Percentiles rank a stretch among this genome's conserved stretches.
Conservation (phyloP, 2,329 filamentous ascomycete species). For the Exserohilum turcica region DNA sequence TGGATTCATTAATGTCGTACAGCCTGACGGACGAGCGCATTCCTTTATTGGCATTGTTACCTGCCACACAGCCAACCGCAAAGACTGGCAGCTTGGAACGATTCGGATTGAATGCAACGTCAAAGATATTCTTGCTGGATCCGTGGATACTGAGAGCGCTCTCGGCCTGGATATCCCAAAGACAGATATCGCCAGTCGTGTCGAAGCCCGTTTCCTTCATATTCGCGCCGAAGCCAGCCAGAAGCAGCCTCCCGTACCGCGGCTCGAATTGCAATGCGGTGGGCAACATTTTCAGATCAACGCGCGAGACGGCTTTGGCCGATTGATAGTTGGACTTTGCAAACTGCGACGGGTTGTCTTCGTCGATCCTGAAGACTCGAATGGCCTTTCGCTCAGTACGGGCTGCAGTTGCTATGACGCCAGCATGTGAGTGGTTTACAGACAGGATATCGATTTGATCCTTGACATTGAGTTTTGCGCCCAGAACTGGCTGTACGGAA, state of each 20-base stretch:
- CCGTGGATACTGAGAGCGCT: constrained; percentile 51
- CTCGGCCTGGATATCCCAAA: constrained; percentile 58
- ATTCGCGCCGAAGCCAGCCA: constrained; percentile 61
- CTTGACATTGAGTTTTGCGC: constrained; percentile 48
- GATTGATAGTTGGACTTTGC: constrained; percentile 31
- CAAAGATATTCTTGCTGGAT: constrained; percentile 61
- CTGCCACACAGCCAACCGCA: constrained; percentile 58
- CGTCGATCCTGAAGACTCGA: constrained; percentile 35
- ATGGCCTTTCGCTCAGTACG: constrained; percentile 43
- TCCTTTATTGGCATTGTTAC: constrained; percentile 43
- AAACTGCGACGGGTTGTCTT: constrained; percentile 18
- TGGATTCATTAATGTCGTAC: constrained; percentile 51
- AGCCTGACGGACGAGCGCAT: constrained; percentile 59
- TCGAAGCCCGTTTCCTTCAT: constrained; percentile 39
- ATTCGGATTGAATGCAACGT: constrained; percentile 61
- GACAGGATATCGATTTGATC: constrained; percentile 59
- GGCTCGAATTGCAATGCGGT: constrained; percentile 44
- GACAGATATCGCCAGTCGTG: constrained; percentile 57
- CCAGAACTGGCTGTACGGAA: constrained; percentile 27
- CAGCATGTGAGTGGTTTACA: constrained; percentile 39
- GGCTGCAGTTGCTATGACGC: constrained; percentile 57
- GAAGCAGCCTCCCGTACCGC: constrained; percentile 49
- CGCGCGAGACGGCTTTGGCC: constrained; percentile 33
- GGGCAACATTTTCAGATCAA: constrained; percentile 37
- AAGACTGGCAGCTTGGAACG: constrained; percentile 50